Evolutionary conservation across 441 rosid genomes (phyloP).

Genomic region (Bocquillonia castaneifolia): DNA sequence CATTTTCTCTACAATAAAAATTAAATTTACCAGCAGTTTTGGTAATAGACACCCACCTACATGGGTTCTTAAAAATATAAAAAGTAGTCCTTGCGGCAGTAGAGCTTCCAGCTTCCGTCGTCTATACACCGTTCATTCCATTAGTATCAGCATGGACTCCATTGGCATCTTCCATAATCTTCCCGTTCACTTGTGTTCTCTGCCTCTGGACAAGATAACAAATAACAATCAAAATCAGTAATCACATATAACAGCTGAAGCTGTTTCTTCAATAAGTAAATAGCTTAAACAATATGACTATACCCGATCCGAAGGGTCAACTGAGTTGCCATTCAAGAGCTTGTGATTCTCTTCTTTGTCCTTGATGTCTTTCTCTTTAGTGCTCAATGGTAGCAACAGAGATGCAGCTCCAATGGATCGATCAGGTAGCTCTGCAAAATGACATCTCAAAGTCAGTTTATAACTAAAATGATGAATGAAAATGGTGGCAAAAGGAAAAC

Average conservation of each 20-base stretch:
- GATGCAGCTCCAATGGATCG: slow-evolving; percentile 45
- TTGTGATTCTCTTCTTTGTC: slow-evolving; percentile 90
- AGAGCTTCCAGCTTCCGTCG: slow-evolving; percentile 18
- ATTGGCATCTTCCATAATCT: slow-evolving; percentile 65
- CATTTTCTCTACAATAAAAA: slow-evolving; percentile 34
- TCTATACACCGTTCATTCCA: slow-evolving; percentile 74
- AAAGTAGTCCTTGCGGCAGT: slow-evolving; percentile 20
- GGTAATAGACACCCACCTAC: slow-evolving; percentile 16
- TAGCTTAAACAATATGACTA: not conserved
- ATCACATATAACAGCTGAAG: not conserved
- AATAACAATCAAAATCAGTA: not conserved
- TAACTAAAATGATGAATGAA: slow-evolving; percentile 1
- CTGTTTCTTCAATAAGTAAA: not conserved
- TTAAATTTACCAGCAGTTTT: slow-evolving; percentile 28
- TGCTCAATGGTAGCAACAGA: slow-evolving; percentile 57
- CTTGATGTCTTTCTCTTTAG: slow-evolving; percentile 56
- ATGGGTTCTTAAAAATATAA: slow-evolving; percentile 15
- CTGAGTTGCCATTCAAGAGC: slow-evolving; percentile 84
- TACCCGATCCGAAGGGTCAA: slow-evolving; percentile 91
- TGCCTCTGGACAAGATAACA: slow-evolving; percentile 45
- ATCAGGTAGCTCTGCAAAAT: slow-evolving; percentile 73
- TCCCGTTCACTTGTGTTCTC: slow-evolving; percentile 87
- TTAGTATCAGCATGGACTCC: slow-evolving; percentile 52
- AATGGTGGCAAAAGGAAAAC: not conserved
- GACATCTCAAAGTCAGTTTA: slow-evolving; percentile 22